Evolutionary conservation across 805 yeast species (phyloP).

Genomic region (Kodamaea lidongshanica): DNA sequence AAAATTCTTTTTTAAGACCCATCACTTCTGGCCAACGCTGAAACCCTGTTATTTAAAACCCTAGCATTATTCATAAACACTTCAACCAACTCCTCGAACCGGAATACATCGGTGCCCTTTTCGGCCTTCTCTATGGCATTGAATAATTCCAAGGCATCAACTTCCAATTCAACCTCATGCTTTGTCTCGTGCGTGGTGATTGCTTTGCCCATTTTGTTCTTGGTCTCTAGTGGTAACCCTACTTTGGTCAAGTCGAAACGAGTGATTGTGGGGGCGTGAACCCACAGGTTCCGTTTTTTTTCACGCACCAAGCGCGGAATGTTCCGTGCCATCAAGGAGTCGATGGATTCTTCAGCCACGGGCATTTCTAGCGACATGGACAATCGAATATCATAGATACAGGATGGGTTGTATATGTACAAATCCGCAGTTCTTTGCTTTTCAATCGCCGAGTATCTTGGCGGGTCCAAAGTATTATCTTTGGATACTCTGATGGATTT

Average conservation of each 20-base stretch:
- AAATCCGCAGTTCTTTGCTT: conserved; percentile 72
- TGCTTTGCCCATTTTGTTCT: conserved; percentile 33
- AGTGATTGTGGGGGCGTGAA: conserved; percentile 69
- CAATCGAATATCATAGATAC: conserved; percentile 69
- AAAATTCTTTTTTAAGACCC: no score
- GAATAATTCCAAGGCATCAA: conserved; percentile 34
- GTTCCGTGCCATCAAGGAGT: conserved; percentile 43
- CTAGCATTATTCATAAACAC: conserved; percentile 56
- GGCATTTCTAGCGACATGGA: conserved; percentile 78
- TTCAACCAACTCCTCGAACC: conserved; percentile 54
- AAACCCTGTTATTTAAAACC: conserved; percentile 38
- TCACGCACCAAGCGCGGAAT: conserved; percentile 54
- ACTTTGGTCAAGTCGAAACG: conserved; percentile 69
- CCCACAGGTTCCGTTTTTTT: conserved; percentile 66
- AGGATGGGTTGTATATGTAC: conserved; percentile 66
- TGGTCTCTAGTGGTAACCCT: conserved; percentile 27
- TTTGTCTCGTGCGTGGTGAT: conserved; percentile 30
- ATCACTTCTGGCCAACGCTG: conserved; percentile 26
- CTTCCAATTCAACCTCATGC: conserved; percentile 37
- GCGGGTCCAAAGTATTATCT: conserved; percentile 54
- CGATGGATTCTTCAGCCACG: conserved; percentile 50
- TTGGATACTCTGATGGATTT: conserved; percentile 58
- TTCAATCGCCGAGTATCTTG: conserved; percentile 64
- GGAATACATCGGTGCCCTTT: conserved; percentile 42
- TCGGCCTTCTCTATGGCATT: conserved; percentile 37